These are phyloP conservation scores for Olyra latifolia DNA, from an alignment of 176 grass and related monocot genomes.

Conservation along the genomic window DNA sequence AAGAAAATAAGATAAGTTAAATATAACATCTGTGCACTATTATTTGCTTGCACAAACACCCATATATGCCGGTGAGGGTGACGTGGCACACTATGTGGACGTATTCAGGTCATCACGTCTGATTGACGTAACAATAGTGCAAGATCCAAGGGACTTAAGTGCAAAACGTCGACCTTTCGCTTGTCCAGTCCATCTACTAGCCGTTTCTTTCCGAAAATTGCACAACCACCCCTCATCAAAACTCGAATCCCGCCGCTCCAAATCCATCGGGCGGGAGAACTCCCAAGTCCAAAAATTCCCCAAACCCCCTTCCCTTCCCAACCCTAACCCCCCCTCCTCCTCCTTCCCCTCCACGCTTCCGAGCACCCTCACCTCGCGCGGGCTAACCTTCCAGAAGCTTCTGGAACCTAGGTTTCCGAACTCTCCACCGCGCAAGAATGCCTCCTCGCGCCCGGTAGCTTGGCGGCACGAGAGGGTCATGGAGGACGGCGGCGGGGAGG, in stretches of 20 bases:
- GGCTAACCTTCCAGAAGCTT: constrained; percentile 26
- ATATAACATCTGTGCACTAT: too few species aligned
- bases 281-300: constrained; percentile 47
- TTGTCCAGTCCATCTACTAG: too few species aligned
- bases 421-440: background rate
- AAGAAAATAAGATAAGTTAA: too few species aligned
- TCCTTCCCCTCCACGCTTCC: constrained; percentile 11
- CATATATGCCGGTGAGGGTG: too few species aligned
- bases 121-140: too few species aligned
- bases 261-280: constrained; percentile 61
- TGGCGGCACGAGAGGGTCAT: constrained; percentile 13
- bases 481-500: constrained; percentile 41
- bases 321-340: constrained; percentile 20
- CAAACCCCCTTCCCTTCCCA: constrained; percentile 33
- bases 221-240: background rate
- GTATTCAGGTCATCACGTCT: too few species aligned
- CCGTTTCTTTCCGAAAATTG: background rate
- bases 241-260: constrained; percentile 18
- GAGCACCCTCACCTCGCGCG: background rate
- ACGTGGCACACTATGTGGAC: too few species aligned
- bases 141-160: too few species aligned
- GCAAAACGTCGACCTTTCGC: too few species aligned
- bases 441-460: background rate
- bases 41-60: too few species aligned
- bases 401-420: background rate